Evolutionary conservation across 257 asterid species (phyloP).

Genomic region (Knoxia roxburghii): DNA sequence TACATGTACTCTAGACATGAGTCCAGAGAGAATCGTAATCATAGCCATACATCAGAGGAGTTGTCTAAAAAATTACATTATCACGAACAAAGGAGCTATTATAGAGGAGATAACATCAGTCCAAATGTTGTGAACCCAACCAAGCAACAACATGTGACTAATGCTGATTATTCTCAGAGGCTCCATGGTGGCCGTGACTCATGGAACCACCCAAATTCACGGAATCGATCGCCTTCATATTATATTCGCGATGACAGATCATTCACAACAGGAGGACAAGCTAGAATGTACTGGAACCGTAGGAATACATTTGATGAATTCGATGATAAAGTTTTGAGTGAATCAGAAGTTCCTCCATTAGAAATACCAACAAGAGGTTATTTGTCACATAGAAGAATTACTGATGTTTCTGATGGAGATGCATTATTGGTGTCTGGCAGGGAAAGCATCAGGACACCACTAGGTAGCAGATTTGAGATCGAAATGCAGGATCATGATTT

Average conservation of each 20-base stretch:
- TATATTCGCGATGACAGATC: slow-evolving; percentile 13
- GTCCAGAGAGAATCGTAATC: slow-evolving; percentile 5
- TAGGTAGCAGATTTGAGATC: slow-evolving; percentile 4
- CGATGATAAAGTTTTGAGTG: slow-evolving; percentile 1
- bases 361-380: not conserved
- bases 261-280: slow-evolving; percentile 5
- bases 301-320: not conserved
- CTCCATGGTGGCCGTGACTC: slow-evolving; percentile 7
- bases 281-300: slow-evolving; percentile 11
- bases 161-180: slow-evolving; percentile 13
- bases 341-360: slow-evolving; percentile 7
- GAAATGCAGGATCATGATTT: slow-evolving; percentile 15
- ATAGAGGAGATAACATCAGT: slow-evolving; percentile 9
- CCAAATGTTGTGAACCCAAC: slow-evolving; percentile 9
- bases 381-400: slow-evolving; percentile 9
- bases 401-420: slow-evolving; percentile 16
- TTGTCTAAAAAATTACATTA: slow-evolving; percentile 1
- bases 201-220: slow-evolving; percentile 15
- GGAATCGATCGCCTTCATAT: slow-evolving; percentile 8
- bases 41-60: slow-evolving; percentile 16
- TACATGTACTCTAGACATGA: slow-evolving; percentile 15
- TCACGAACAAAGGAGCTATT: slow-evolving; percentile 5
- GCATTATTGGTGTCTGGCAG: slow-evolving; percentile 8
- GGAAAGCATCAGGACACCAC: slow-evolving; percentile 23
- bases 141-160: not conserved